A percentile compares a stretch with the other conserved stretches of the same genome.
Conservation (phyloP, 352 stramenopile species). For the Phytophthora melonis region DNA sequence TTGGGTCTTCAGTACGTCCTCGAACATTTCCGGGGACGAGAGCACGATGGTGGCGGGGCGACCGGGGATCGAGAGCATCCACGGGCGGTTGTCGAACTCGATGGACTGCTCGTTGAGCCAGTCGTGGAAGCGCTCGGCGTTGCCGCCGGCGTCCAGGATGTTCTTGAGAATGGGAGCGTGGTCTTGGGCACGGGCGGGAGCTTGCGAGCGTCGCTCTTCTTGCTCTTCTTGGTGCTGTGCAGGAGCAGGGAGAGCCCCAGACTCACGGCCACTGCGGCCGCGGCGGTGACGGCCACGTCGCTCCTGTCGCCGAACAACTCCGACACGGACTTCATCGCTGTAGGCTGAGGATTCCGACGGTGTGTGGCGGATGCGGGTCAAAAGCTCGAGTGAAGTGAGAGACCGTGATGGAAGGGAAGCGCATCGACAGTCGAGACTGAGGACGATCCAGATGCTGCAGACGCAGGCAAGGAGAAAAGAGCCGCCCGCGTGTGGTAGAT, state of each 20-base stretch:
- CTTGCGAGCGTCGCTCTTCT: slow-evolving; percentile 22
- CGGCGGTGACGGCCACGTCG: slow-evolving; percentile 23
- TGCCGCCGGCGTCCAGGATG: slow-evolving; percentile 35
- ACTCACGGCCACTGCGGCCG: slow-evolving; percentile 31
- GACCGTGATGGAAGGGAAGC: neutral
- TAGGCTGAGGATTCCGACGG: slow-evolving; percentile 9
- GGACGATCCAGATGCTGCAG: neutral
- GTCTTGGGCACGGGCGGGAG: slow-evolving; percentile 39
- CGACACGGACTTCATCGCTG: slow-evolving; percentile 31
- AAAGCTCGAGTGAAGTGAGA: slow-evolving; percentile 23
- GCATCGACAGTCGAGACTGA: neutral
- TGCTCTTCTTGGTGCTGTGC: slow-evolving; percentile 30
- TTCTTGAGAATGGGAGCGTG: slow-evolving; percentile 55
- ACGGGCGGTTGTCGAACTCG: slow-evolving; percentile 48
- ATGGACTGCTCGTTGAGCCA: slow-evolving; percentile 54
- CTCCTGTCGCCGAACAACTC: slow-evolving; percentile 25
- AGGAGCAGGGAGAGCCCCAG: slow-evolving; percentile 40
- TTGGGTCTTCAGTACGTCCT: slow-evolving; percentile 65
- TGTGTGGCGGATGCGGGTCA: neutral
- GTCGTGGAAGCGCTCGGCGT: slow-evolving; percentile 54
- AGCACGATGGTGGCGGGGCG: slow-evolving; percentile 50
- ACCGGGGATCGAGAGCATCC: slow-evolving; percentile 48
- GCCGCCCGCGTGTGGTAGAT: neutral
- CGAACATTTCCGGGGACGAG: slow-evolving; percentile 42
- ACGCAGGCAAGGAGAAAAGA: neutral